Evolutionary conservation across 371 early-diverging fungal species (phyloP).

Genomic region (Encephalitozoon cuniculi): DNA sequence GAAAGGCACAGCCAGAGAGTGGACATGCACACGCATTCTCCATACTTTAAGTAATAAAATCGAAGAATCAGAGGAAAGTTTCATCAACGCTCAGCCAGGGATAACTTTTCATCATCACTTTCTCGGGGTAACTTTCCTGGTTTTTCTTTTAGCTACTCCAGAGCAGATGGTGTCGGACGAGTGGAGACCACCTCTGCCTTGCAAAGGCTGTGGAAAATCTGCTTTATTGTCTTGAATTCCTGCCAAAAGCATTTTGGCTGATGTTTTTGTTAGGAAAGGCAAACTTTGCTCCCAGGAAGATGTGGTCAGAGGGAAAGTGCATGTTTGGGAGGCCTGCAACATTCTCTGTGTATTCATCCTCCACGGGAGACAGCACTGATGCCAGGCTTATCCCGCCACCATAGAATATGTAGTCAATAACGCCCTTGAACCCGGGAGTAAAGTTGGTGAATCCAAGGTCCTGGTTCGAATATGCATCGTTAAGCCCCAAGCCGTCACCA

Average conservation of each 20-base stretch:
- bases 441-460: slow-evolving; percentile 76
- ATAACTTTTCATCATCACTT: slow-evolving; percentile 21
- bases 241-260: background rate
- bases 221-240: background rate
- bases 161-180: background rate
- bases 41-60: slow-evolving; percentile 7
- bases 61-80: slow-evolving; percentile 20
- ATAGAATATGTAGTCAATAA: slow-evolving; percentile 93
- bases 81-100: slow-evolving; percentile 37
- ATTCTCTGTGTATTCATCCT: slow-evolving; percentile 70
- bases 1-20: too few relatives aligned
- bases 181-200: background rate
- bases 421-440: slow-evolving; percentile 76
- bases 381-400: slow-evolving; percentile 67
- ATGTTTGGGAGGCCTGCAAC: slow-evolving; percentile 83
- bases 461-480: slow-evolving; percentile 66
- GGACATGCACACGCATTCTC: background rate
- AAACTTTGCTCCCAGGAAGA: slow-evolving; percentile 59
- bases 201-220: background rate
- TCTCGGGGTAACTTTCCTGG: background rate
- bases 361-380: slow-evolving; percentile 72
- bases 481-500: slow-evolving; percentile 33
- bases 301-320: slow-evolving; percentile 76
- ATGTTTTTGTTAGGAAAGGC: background rate
- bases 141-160: background rate